phyloP scores from a whole-genome alignment of 179 eudicot genomes.

The Drosera spatulata region DNA sequence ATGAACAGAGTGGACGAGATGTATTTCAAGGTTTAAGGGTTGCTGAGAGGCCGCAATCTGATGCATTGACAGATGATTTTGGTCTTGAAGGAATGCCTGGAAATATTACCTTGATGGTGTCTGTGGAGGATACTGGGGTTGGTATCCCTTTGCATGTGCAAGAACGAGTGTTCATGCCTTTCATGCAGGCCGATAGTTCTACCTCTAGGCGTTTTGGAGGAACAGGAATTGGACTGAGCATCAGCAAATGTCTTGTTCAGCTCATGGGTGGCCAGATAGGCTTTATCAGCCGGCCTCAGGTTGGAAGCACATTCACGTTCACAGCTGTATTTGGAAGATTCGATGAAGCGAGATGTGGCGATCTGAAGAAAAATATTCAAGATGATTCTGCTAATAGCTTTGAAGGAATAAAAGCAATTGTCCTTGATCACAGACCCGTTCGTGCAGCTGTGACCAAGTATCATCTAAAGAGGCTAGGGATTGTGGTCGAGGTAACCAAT shows the following conservation, averaged over 20 bases:
- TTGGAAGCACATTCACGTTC: constrained; percentile 72
- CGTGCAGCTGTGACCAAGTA: constrained; percentile 59
- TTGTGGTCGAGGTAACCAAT: constrained; percentile 39
- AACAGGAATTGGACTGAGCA: constrained; percentile 84
- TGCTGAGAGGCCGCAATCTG: no score
- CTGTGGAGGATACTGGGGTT: constrained; percentile 80
- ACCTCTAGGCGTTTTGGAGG: constrained; percentile 54
- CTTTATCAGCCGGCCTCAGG: constrained; percentile 39
- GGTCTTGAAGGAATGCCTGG: no score
- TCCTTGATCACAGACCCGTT: constrained; percentile 55
- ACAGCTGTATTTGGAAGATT: constrained; percentile 41
- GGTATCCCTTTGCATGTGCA: constrained; percentile 77
- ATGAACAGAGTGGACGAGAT: no score
- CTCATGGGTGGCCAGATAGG: constrained; percentile 85
- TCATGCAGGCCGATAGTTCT: constrained; percentile 72
- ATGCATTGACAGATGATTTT: no score
- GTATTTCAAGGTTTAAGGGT: no score
- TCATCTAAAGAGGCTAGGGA: constrained; percentile 66
- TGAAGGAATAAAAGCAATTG: constrained; percentile 51
- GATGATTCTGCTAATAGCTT: constrained; percentile 28
- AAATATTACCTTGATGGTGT: constrained; percentile 39
- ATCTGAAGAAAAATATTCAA: constrained; percentile 20
- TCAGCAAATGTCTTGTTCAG: constrained; percentile 76
- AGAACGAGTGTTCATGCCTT: constrained; percentile 62
- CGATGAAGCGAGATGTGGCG: constrained; percentile 18